Base-by-base conservation (phyloP, 352 stramenopile species). In the Thalassiosira mediterranea region DNA sequence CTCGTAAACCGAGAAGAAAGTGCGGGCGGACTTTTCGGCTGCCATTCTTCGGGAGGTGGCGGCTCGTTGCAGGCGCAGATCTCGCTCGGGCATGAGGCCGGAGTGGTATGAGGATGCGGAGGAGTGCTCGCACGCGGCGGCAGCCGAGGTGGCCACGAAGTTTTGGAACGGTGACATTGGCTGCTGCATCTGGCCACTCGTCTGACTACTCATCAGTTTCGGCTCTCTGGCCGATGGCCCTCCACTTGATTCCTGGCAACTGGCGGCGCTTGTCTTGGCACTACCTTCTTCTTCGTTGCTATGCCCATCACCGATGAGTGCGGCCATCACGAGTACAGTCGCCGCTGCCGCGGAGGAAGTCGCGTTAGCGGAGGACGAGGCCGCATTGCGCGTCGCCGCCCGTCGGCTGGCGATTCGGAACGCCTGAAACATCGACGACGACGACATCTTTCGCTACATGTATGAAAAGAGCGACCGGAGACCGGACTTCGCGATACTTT, bases 1-100 rank as follows among this genome's bases (percentile, higher is more conserved):
- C 59, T 84, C 62, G 58, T 91, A 92, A 7, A 66, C 58, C n/a
- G 37, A 63, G 31, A 77, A 72, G 53, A 82, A 77, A 3, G 59
- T 51, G 8, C 64, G 63, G 0, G 11, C 11, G n/a, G 26, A 51
- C 26, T 57, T 49, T 19, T 81, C 72, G 4, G 44, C 49, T 3
- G 62, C 65, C 72, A 81, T 81, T 2, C 65, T 58, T 21, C 59
- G 57, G 17, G 63, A 76, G 17, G 72, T 81, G 1, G 68, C 63
- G 10, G 61, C 49, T 4, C 72, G 63, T 49, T 48, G 57, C 7
- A 81, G 44, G 15, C 61, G 71, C 7, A 73, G 37, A 29, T 79
- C 71, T 42, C 59, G 44, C 1, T 71, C 61, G 29, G 58, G 40
- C n/a, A 62, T 58, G 10, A 77, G 8, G n/a, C n/a, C n/a, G n/a